A percentile compares a stretch with the other conserved stretches of the same genome.
Conservation (phyloP, 805 yeast genomes). For the Wickerhamomyces canadensis region DNA sequence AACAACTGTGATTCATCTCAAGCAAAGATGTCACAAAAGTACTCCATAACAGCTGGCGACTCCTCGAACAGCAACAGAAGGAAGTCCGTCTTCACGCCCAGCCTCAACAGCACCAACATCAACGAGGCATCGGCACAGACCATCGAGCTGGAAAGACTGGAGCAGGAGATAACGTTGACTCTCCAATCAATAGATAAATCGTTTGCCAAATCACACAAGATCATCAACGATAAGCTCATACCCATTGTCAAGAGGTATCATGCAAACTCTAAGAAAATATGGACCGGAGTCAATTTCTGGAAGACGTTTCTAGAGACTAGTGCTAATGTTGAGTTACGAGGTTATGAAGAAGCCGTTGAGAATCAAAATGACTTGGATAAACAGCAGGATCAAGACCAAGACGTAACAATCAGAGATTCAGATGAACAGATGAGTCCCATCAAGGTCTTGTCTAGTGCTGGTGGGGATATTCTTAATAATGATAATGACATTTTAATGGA, state of each 20-base stretch:
- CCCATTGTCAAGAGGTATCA: constrained; percentile 65
- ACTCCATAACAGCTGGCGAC: constrained; percentile 10
- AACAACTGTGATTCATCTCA: not conserved
- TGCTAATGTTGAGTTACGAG: constrained; percentile 57
- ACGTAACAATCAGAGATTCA: constrained; percentile 10
- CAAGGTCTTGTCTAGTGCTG: constrained; percentile 9
- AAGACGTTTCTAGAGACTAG: constrained; percentile 72
- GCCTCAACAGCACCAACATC: constrained; percentile 9
- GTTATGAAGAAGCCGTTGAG: constrained; percentile 38
- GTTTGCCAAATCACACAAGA: constrained; percentile 59
- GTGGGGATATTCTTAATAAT: constrained; percentile 5
- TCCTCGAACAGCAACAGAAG: constrained; percentile 14
- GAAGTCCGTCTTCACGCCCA: constrained; percentile 22
- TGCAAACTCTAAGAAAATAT: constrained; percentile 49
- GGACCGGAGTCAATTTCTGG: constrained; percentile 69
- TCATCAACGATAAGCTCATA: constrained; percentile 59
- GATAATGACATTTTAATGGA: constrained; percentile 15
- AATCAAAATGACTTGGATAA: constrained; percentile 3
- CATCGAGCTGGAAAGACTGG: constrained; percentile 52
- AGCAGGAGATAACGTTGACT: constrained; percentile 72
- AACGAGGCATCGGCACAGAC: constrained; percentile 21
- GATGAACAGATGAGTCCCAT: constrained; percentile 25
- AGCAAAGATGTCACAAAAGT: constrained; percentile 18
- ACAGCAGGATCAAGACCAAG: constrained; percentile 1
- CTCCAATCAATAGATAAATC: constrained; percentile 78